Base-by-base conservation (phyloP, 768 basidiomycete genomes). In the Podaxis sp. region DNA sequence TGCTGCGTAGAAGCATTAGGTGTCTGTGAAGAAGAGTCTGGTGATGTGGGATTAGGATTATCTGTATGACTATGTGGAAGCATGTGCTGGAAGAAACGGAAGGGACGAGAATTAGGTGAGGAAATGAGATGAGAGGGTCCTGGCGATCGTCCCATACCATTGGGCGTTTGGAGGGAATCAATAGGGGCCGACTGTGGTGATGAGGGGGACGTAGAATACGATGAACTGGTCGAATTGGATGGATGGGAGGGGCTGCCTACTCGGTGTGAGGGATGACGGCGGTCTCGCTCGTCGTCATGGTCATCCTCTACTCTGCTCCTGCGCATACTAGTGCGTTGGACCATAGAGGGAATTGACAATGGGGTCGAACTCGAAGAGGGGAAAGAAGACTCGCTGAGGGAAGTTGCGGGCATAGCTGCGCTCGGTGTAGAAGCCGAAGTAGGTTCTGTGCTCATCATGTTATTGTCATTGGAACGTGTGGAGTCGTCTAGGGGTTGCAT, bases 191-290 rank as follows among this genome's bases (percentile, higher is more conserved):
- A 53, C 25, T 64, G 56, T 35, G 65, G 55, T 7, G 64, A 63
- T 57, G 64, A 55, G 46, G 64, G 56, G 38, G 63, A 16, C 66
- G 32, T 32, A 9, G 32, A 52, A 23, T 67, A 50, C 5, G 18
- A 52, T 11, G 10, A 32, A 32, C 25, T 21, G 35, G 42, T 25
- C 3, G 52, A 36, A 35, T 51, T 50, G 14, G 28, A n/a, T 9
- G 59, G 23, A 25, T 47, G 65, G 55, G 61, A 38, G 23, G 65
- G 57, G 52, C 65, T 69, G 48, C 68, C 73, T 25, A 74, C 73
- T 57, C 87, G 82, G 69, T 88, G 80, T 21, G 84, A 85, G 16
- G 88, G 86, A 66, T 88, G 86, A 59, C 87, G 79, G 59, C 81
- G 78, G 66, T 88, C 84, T 40, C 86, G 73, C 11, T 84, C 84